These are phyloP conservation scores for Teunomyces atbi DNA, from an alignment of 805 yeast genomes.

Conservation along the genomic window DNA sequence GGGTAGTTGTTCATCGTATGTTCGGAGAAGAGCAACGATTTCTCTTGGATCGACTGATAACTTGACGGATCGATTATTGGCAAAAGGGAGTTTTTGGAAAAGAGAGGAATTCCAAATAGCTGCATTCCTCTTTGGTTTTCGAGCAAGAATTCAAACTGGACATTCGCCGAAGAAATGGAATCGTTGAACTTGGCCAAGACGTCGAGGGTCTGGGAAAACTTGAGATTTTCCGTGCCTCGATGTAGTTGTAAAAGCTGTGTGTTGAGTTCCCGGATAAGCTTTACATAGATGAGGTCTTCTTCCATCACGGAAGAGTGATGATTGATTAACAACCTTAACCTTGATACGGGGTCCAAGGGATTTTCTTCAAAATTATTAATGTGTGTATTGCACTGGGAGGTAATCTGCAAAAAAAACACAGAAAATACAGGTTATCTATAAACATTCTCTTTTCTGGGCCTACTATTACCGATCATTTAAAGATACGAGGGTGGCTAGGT, in stretches of 20 bases:
- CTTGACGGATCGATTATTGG: constrained; percentile 52
- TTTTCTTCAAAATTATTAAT: no score
- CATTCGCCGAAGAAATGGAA: constrained; percentile 3
- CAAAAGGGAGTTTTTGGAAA: constrained; percentile 43
- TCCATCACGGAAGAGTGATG: neutral
- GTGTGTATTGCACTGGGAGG: no score
- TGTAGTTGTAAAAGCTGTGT: constrained; percentile 2
- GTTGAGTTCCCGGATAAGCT: constrained; percentile 8
- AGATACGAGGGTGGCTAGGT: no score
- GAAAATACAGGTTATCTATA: no score
- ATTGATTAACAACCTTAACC: neutral
- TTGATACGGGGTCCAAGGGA: no score
- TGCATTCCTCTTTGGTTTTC: constrained; percentile 58
- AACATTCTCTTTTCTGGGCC: no score
- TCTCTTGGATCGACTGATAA: constrained; percentile 45
- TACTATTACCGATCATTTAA: no score
- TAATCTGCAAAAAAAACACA: no score
- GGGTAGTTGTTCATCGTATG: constrained; percentile 36
- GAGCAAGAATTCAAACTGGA: constrained; percentile 41
- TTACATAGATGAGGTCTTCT: constrained; percentile 5
- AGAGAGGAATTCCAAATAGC: constrained; percentile 51
- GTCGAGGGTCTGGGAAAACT: constrained; percentile 8
- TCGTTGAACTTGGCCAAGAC: constrained; percentile 10
- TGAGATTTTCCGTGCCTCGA: constrained; percentile 3
- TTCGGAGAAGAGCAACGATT: constrained; percentile 22